Evolutionary conservation across 352 stramenopile genomes (phyloP).

Genomic region (Labyrinthula sp.): DNA sequence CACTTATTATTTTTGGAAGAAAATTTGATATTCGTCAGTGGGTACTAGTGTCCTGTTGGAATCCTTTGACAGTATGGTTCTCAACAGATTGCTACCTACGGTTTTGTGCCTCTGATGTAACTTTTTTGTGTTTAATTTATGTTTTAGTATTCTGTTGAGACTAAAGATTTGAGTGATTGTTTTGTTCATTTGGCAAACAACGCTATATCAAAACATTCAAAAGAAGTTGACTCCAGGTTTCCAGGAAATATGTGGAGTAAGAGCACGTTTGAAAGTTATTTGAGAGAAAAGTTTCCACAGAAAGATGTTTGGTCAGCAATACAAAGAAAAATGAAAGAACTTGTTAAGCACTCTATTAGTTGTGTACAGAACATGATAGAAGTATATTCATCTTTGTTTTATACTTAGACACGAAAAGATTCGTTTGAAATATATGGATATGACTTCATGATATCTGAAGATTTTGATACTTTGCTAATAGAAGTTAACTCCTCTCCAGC

Average conservation of each 20-base stretch:
- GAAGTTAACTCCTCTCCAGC: constrained; percentile 72
- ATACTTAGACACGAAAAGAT: constrained; percentile 59
- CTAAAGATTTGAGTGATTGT: constrained; percentile 41
- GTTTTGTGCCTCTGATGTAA: no score
- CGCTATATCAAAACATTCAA: constrained; percentile 65
- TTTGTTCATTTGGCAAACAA: constrained; percentile 81
- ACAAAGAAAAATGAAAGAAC: constrained; percentile 58
- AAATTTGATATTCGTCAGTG: constrained; percentile 55
- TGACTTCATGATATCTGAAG: constrained; percentile 73
- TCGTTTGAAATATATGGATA: constrained; percentile 72
- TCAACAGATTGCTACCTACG: constrained; percentile 68
- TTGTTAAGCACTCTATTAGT: constrained; percentile 52
- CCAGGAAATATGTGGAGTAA: constrained; percentile 43
- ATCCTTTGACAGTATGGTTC: constrained; percentile 72
- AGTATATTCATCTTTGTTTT: no score
- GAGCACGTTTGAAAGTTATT: constrained; percentile 35
- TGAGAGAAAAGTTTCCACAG: constrained; percentile 30
- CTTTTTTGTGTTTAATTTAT: no score
- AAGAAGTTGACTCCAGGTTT: constrained; percentile 58
- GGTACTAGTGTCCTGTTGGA: constrained; percentile 71
- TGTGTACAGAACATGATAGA: constrained; percentile 60
- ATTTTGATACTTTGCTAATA: constrained; percentile 55
- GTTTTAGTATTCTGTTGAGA: constrained; percentile 35
- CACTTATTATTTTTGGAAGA: constrained; percentile 37
- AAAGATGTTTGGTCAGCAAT: constrained; percentile 5